Base-by-base conservation (phyloP, 1,284 basidiomycete genomes). In the Rhodotorula sp. region DNA sequence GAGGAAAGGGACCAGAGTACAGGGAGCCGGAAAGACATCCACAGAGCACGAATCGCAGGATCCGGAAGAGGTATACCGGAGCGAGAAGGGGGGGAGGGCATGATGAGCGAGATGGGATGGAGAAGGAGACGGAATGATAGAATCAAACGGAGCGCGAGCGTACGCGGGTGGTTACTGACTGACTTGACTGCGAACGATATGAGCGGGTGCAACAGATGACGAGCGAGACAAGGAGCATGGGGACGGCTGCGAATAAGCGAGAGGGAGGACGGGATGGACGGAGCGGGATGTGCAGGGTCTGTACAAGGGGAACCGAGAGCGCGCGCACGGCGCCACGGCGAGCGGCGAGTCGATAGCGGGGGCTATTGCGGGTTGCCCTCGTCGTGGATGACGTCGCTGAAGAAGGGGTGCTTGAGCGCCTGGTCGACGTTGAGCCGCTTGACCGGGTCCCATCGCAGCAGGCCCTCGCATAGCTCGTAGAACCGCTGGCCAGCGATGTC, bases 391-490 rank as follows among this genome's bases (percentile, higher is more conserved):
- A 62, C 44, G 17, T 42, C 23, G 44, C 58, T 50, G 48, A 96
- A 92, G 82, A 93, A 97, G 10, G 90, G 90, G 80, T 97, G 94
- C 68, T 87, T 86, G 68, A 97, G 86, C 27, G 95, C 95, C 58
- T 93, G 89, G 79, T 88, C 86, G 57, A 97, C 93, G 25, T 89
- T 89, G 76, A 94, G 89, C 76, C 94, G 89, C 77, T 91, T 88
- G 3, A 87, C 86, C 49, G 94, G 93, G 82, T 99, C 96, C 82
- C 96, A 99, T 69, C 90, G 89, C 59, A 99, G 87, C 70, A 99
- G 85, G 79, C 88, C 89, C 79, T 88, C 86, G 73, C 99, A 90
- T 91, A 97, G 79, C 84, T 96, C 64, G 90, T 92, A 81, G 91
- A 92, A 81, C 85, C 87, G 42, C 10, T 54, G 23, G 1, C 53